Conservation (phyloP, 345 rosid species). For the Citrus medica region DNA sequence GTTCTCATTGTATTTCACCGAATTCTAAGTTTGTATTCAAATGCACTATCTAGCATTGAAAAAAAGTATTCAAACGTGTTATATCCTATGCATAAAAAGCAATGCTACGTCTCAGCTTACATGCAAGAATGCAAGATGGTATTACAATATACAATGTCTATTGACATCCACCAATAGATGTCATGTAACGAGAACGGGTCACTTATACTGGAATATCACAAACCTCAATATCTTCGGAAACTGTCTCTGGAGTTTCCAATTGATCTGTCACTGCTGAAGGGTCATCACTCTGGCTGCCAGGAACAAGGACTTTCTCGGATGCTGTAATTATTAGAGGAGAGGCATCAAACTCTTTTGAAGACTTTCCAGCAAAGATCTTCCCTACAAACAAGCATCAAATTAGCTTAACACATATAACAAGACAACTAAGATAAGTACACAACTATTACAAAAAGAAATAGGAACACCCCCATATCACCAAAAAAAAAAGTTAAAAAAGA, state of each 20-base stretch:
- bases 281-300: constrained; percentile 40
- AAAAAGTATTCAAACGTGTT: neutral
- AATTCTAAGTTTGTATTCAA: neutral
- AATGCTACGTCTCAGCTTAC: neutral
- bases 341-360: constrained; percentile 57
- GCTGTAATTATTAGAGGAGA: constrained; percentile 48
- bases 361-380: constrained; percentile 60
- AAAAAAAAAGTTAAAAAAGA: too few species aligned
- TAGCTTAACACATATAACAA: constrained; percentile 12
- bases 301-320: constrained; percentile 64
- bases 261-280: constrained; percentile 48
- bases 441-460: neutral
- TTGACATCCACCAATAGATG: neutral
- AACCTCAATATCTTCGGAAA: constrained; percentile 56
- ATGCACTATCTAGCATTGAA: neutral
- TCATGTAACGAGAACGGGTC: neutral
- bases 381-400: constrained; percentile 58
- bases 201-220: constrained; percentile 8
- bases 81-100: neutral
- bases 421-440: neutral
- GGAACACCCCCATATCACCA: neutral
- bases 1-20: neutral
- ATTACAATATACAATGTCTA: neutral
- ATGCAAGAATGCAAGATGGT: neutral
- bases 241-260: constrained; percentile 31